Evolutionary conservation across 2,329 filamentous ascomycete genomes (phyloP), one percentile per base, ranked within the genome.

Genomic region (Sporothrix euskadiensis): DNA sequence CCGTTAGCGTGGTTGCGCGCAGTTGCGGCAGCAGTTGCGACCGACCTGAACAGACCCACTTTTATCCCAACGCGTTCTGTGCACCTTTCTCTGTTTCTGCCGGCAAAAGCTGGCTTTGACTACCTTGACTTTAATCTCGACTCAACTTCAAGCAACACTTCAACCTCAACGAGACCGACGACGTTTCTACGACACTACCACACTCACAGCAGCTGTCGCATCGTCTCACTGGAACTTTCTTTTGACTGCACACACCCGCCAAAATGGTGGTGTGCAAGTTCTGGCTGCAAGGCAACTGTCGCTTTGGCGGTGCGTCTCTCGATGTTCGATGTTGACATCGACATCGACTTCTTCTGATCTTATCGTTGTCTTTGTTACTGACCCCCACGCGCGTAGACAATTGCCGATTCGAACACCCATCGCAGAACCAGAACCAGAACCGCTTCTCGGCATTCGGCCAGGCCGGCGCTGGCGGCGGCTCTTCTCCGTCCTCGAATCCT

Each of bases 381-480:
- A 9, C 41, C 30, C 49, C n/a, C 9, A 12, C 52, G 2, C 6
- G 8, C 14, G 16, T 71, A 89, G 88, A 82, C 65, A 83, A 79
- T 68, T 90, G 88, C 78, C 83, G 85, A 72, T 88, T 85, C 78
- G 87, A 89, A 73, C 87, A 89, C 76, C 85, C 82, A 10, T 75
- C 74, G 30, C 74, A 75, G 35, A 83, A 81, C 69, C 79, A 75
- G 35, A 83, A 81, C 69, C 79, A 78, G 75, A 91, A 91, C 78
- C 87, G 89, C 22, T 93, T 91, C 76, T 86, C 86, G 49, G 77
- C 76, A 32, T 79, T 81, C 22, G 77, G 77, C 7, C 54, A 63
- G 47, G 76, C 75, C n/a, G 69, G 61, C 71, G 47, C 73, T 44
- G 74, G 69, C 22, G 41, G 22, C 57, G 39, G 26, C 56, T 12